These are phyloP conservation scores for Penicillium lagena DNA, from an alignment of 495 filamentous ascomycete species.

Conservation along the genomic window DNA sequence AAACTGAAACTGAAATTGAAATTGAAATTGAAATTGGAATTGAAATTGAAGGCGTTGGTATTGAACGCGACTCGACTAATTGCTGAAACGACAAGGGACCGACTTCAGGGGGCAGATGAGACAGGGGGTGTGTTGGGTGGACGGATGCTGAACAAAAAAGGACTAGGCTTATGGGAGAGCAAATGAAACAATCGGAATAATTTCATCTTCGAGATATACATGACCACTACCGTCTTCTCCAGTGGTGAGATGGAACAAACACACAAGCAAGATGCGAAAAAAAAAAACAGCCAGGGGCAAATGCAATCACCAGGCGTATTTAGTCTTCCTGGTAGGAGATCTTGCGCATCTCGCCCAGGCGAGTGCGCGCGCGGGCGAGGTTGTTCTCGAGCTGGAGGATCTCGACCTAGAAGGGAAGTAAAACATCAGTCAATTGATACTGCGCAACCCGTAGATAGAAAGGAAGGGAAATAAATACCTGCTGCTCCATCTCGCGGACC, in stretches of 20 bases:
- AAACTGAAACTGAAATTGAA: too few relatives aligned
- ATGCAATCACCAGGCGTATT: conserved; percentile 10
- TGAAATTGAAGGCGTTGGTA: too few relatives aligned
- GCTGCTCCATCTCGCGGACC: conserved; percentile 98
- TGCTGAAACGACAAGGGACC: too few relatives aligned
- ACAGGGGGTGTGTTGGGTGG: too few relatives aligned
- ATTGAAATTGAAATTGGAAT: too few relatives aligned
- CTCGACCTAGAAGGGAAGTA: conserved; percentile 65
- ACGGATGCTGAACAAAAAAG: too few relatives aligned
- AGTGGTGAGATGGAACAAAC: background rate
- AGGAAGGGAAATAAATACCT: conserved; percentile 56
- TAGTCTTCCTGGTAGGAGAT: conserved; percentile 89
- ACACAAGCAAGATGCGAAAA: conserved; percentile 1
- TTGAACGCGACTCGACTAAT: too few relatives aligned
- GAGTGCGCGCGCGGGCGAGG: conserved; percentile 69
- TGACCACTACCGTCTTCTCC: too few relatives aligned
- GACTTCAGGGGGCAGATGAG: too few relatives aligned
- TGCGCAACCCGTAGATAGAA: background rate
- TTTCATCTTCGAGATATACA: too few relatives aligned
- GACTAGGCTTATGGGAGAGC: too few relatives aligned
- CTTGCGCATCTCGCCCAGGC: conserved; percentile 97
- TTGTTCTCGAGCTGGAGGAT: conserved; percentile 93
- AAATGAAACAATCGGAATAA: too few relatives aligned
- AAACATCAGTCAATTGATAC: conserved; percentile 7
- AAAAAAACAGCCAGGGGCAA: conserved; percentile 2